Evolutionary conservation across 2,329 filamentous ascomycete species (phyloP).

Genomic region (Ascocoryne sarcoides): DNA sequence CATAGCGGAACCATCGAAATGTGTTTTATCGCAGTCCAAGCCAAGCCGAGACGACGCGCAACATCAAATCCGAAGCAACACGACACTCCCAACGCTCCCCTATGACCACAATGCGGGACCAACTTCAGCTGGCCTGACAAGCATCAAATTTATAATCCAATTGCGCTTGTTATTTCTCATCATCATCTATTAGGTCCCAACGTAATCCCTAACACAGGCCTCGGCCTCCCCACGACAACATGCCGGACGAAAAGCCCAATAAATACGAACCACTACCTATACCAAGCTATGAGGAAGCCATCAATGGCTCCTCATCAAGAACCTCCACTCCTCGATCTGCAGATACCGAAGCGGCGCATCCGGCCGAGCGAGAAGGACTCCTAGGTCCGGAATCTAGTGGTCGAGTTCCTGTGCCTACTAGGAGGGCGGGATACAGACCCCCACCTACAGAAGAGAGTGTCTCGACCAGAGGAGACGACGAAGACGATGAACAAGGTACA

Average conservation of each 20-base stretch:
- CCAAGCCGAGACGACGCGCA: no score
- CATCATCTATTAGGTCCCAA: background rate
- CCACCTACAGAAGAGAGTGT: slow-evolving; percentile 81
- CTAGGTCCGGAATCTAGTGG: slow-evolving; percentile 44
- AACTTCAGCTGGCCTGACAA: slow-evolving; percentile 23
- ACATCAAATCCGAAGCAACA: no score
- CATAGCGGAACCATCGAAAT: no score
- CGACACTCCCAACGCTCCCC: no score
- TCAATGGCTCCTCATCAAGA: slow-evolving; percentile 47
- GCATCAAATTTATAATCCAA: background rate
- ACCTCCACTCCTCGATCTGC: slow-evolving; percentile 52
- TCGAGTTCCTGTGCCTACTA: slow-evolving; percentile 32
- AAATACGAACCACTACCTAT: slow-evolving; percentile 60
- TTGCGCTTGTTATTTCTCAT: no score
- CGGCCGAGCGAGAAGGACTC: slow-evolving; percentile 71
- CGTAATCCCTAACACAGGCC: background rate
- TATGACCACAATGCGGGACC: no score
- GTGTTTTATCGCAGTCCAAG: no score
- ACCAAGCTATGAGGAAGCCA: slow-evolving; percentile 76
- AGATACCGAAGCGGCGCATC: slow-evolving; percentile 52
- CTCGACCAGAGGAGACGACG: slow-evolving; percentile 30
- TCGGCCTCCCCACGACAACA: slow-evolving; percentile 12
- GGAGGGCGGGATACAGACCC: slow-evolving; percentile 57
- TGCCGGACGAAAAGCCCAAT: slow-evolving; percentile 43
- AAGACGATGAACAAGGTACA: slow-evolving; percentile 27